Conservation (phyloP, 1,284 basidiomycete species). For the Erythrobasidium hasegawianum region DNA sequence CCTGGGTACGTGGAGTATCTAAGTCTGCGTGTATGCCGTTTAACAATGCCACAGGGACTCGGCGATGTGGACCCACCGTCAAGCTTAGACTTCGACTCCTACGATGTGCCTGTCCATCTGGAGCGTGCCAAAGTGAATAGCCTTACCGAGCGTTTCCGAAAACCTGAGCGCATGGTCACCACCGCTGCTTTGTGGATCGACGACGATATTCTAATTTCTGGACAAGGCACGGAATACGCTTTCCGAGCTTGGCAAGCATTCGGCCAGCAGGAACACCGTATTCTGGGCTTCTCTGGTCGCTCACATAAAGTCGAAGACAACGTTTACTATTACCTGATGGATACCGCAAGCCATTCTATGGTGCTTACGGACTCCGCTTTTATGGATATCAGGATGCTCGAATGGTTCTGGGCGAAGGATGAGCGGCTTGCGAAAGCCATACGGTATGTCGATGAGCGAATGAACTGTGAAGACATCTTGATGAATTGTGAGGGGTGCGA, state of each 20-base stretch:
- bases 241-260: slow-evolving; percentile 12
- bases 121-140: slow-evolving; percentile 14
- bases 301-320: not conserved
- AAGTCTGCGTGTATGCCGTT: no score
- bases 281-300: slow-evolving; percentile 12
- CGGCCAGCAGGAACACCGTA: slow-evolving; percentile 13
- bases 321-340: not conserved
- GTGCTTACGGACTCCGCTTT: slow-evolving; percentile 34
- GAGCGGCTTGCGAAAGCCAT: not conserved
- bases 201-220: slow-evolving; percentile 19
- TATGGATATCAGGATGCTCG: slow-evolving; percentile 24
- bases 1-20: no score
- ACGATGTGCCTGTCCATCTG: slow-evolving; percentile 19
- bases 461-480: slow-evolving; percentile 34
- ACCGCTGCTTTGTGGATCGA: slow-evolving; percentile 24
- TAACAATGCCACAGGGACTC: slow-evolving; percentile 24
- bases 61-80: slow-evolving; percentile 21
- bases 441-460: slow-evolving; percentile 17
- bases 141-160: slow-evolving; percentile 23
- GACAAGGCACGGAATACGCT: not conserved
- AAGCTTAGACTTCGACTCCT: not conserved
- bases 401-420: slow-evolving; percentile 27
- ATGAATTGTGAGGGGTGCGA: slow-evolving; percentile 24
- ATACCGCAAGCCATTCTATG: slow-evolving; percentile 8
- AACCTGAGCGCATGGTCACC: slow-evolving; percentile 20